Evolutionary conservation across 345 rosid genomes (phyloP).

Genomic region (Viola odorata): DNA sequence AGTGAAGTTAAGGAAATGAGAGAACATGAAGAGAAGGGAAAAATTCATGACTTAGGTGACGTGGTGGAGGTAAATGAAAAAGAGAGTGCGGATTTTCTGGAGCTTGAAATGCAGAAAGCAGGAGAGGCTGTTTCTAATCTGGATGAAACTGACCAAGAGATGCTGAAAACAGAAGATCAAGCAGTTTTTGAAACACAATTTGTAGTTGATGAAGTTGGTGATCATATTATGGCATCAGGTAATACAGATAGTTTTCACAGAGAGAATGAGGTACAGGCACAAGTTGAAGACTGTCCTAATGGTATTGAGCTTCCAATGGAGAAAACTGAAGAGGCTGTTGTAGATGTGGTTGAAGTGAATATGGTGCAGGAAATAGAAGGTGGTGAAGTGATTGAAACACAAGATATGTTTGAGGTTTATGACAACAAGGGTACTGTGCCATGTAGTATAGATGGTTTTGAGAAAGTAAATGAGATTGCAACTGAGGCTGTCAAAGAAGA

Average conservation of each 20-base stretch:
- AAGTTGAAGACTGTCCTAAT: too few species aligned
- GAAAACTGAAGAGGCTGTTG: too few species aligned
- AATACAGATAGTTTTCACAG: background rate
- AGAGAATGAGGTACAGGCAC: background rate
- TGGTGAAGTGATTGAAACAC: conserved; percentile 6
- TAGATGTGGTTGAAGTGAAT: too few species aligned
- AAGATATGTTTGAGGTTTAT: conserved; percentile 3
- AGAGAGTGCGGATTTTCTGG: background rate
- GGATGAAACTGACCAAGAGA: conserved; percentile 10
- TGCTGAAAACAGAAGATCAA: background rate
- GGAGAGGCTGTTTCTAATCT: conserved; percentile 6
- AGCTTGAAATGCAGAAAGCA: conserved; percentile 1
- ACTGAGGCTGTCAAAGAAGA: conserved; percentile 11
- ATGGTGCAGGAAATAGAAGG: background rate
- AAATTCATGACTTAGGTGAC: conserved; percentile 3
- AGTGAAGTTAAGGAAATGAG: background rate
- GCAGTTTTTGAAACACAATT: conserved; percentile 7
- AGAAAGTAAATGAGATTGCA: conserved; percentile 7
- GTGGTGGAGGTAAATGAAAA: conserved; percentile 3
- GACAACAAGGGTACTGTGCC: background rate
- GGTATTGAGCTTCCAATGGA: too few species aligned
- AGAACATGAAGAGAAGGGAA: conserved; percentile 12
- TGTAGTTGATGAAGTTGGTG: conserved; percentile 3
- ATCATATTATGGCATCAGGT: background rate
- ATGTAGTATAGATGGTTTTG: background rate